These are phyloP conservation scores for Corinectria fuckeliana DNA, from an alignment of 2,329 filamentous ascomycete genomes.

Conservation along the genomic window DNA sequence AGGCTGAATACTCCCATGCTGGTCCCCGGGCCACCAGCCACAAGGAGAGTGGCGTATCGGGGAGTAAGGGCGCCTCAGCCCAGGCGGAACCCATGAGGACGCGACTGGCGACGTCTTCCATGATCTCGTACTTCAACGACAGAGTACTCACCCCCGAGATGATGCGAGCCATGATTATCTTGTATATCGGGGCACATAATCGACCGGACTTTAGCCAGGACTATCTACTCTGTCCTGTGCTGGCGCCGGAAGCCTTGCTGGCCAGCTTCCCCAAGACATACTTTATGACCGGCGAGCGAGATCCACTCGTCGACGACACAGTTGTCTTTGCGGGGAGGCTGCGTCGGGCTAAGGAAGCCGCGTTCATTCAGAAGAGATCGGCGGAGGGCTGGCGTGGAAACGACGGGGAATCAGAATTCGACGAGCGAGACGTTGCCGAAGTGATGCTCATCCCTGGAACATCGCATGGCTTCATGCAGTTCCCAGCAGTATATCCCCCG, in stretches of 20 bases:
- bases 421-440: conserved; percentile 61
- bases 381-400: conserved; percentile 16
- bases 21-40: conserved; percentile 46
- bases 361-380: conserved; percentile 23
- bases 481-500: conserved; percentile 85
- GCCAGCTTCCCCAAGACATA: conserved; percentile 92
- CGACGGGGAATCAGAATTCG: conserved; percentile 42
- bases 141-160: conserved; percentile 94
- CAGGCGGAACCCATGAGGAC: conserved; percentile 72
- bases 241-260: conserved; percentile 85
- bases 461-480: conserved; percentile 92
- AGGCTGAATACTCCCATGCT: conserved; percentile 59
- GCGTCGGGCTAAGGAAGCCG: conserved; percentile 75
- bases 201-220: conserved; percentile 92
- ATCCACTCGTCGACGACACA: conserved; percentile 95
- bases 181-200: conserved; percentile 94
- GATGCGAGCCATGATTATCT: conserved; percentile 99
- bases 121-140: conserved; percentile 98
- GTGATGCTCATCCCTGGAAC: conserved; percentile 87
- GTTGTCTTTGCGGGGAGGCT: conserved; percentile 92
- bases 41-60: conserved; percentile 24
- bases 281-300: conserved; percentile 92
- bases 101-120: conserved; percentile 91
- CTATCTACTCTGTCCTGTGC: conserved; percentile 86
- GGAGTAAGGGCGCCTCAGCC: conserved; percentile 50